Percentiles rank a stretch among this genome's conserved stretches.
Conservation (phyloP, 768 basidiomycete genomes). For the Galerina sulciceps region DNA sequence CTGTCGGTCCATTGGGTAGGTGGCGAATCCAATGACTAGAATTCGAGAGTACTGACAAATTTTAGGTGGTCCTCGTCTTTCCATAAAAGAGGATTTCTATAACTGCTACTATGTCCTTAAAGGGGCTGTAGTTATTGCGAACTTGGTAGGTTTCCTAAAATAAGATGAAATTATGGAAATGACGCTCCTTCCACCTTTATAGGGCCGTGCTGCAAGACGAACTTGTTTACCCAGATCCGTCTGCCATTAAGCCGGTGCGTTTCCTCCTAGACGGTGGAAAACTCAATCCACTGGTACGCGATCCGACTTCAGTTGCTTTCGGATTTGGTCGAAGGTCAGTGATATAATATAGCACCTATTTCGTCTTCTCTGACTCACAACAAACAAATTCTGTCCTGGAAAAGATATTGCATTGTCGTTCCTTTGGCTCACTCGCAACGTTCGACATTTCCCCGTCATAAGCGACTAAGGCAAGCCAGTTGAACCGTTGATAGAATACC, state of each 20-base stretch:
- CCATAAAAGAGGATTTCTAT: constrained; percentile 45
- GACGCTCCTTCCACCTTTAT: neutral
- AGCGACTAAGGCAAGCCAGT: constrained; percentile 8
- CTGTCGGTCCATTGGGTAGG: constrained; percentile 6
- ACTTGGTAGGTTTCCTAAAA: constrained; percentile 30
- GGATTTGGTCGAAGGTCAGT: constrained; percentile 41
- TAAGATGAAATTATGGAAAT: neutral
- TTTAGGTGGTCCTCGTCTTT: constrained; percentile 33
- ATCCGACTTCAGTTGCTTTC: constrained; percentile 37
- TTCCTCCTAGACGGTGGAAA: constrained; percentile 41
- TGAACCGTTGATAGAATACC: constrained; percentile 12
- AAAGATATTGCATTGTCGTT: constrained; percentile 22
- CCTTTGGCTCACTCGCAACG: neutral
- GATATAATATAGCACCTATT: neutral
- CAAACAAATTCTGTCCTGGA: constrained; percentile 41
- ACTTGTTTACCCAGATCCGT: constrained; percentile 34
- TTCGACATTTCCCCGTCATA: neutral
- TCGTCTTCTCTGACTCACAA: neutral
- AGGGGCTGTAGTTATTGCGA: constrained; percentile 36
- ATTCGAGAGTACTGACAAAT: constrained; percentile 20
- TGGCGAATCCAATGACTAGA: neutral
- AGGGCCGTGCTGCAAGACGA: constrained; percentile 38
- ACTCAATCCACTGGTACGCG: constrained; percentile 30
- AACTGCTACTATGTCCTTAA: constrained; percentile 46
- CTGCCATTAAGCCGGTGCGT: constrained; percentile 46